Evolutionary conservation across 2,329 filamentous ascomycete species (phyloP).

Genomic region (Rhinocladiella similis): DNA sequence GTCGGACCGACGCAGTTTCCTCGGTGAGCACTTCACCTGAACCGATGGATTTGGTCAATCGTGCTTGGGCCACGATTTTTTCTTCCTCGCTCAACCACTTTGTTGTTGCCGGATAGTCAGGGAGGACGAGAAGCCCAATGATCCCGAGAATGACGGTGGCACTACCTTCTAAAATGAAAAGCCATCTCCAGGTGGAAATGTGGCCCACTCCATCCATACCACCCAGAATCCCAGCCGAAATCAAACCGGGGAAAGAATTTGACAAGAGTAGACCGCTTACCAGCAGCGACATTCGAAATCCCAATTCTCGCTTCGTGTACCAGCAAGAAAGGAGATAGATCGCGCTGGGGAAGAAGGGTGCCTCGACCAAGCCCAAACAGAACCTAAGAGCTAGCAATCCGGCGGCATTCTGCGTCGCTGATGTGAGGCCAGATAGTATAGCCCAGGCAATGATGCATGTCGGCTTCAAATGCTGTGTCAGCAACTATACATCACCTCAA

Average conservation of each 20-base stretch:
- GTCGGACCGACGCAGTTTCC: slow-evolving; percentile 1
- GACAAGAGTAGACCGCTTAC: slow-evolving; percentile 50
- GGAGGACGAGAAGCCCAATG: slow-evolving; percentile 11
- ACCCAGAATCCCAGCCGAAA: slow-evolving; percentile 51
- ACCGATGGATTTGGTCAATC: slow-evolving; percentile 35
- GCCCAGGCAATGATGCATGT: too few relatives aligned
- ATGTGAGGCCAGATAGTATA: too few relatives aligned
- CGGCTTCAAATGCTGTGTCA: too few relatives aligned
- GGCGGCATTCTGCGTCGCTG: too few relatives aligned
- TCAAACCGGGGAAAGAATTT: slow-evolving; percentile 47
- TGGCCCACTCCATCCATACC: slow-evolving; percentile 32
- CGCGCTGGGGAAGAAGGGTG: slow-evolving; percentile 40
- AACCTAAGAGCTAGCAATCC: too few relatives aligned
- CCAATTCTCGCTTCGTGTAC: slow-evolving; percentile 68
- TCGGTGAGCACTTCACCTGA: slow-evolving; percentile 46
- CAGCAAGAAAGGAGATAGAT: slow-evolving; percentile 40
- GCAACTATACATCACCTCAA: too few relatives aligned
- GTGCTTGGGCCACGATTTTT: slow-evolving; percentile 43
- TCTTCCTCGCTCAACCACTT: slow-evolving; percentile 26
- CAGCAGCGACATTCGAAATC: slow-evolving; percentile 49
- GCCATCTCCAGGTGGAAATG: slow-evolving; percentile 38
- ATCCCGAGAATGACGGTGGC: slow-evolving; percentile 4
- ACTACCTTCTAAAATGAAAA: slow-evolving; percentile 15
- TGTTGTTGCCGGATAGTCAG: slow-evolving; percentile 6
- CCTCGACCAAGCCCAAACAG: too few relatives aligned